Conservation (phyloP, 192 early-diverging fungal genomes). For the Chytriomyces confervae region DNA sequence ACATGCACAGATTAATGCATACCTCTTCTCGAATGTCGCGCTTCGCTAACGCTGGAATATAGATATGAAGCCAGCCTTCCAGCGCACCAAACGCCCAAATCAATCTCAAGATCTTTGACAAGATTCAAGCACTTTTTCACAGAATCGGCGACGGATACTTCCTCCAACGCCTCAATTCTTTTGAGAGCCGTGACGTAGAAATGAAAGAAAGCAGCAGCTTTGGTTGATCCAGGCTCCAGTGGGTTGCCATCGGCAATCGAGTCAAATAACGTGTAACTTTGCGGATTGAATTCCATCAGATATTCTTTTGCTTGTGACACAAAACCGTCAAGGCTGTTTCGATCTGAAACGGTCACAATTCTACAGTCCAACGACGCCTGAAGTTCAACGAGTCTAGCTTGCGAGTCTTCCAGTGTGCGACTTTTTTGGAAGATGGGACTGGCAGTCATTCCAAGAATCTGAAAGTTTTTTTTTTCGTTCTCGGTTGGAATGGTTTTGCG, state of each 20-base stretch:
- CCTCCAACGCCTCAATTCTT: neutral
- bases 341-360: constrained; percentile 45
- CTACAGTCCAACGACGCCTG: constrained; percentile 40
- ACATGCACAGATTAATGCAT: neutral
- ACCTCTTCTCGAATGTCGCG: neutral
- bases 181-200: constrained; percentile 8
- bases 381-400: constrained; percentile 39
- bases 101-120: constrained; percentile 24
- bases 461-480: constrained; percentile 59
- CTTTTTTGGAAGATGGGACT: constrained; percentile 70
- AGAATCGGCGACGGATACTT: neutral
- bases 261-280: neutral
- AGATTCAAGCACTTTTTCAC: neutral
- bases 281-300: constrained; percentile 46
- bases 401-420: constrained; percentile 35
- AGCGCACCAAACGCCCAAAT: constrained; percentile 34
- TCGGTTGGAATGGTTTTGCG: constrained; percentile 36
- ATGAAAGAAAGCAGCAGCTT: neutral
- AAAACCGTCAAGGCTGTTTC: constrained; percentile 22
- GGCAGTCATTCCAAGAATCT: constrained; percentile 92
- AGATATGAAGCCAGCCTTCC: constrained; percentile 15
- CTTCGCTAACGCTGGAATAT: neutral
- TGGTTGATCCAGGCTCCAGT: neutral
- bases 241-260: neutral
- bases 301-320: constrained; percentile 41